phyloP scores from a whole-genome alignment of 2,329 filamentous ascomycete genomes.

The Fusarium denticulatum region DNA sequence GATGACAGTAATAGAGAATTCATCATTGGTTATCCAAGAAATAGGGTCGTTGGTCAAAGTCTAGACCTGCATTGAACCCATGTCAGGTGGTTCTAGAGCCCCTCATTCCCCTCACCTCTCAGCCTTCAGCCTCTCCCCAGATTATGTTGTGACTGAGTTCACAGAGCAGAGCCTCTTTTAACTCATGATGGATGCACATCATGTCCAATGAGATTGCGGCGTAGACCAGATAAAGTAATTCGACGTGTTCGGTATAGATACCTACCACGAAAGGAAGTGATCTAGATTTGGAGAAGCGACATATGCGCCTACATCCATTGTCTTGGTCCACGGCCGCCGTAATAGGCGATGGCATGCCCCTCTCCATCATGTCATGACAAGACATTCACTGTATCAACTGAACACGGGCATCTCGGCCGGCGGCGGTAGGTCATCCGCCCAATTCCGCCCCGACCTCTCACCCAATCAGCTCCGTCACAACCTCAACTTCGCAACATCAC shows the following conservation, averaged over 20 bases:
- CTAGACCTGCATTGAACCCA: conserved; percentile 27
- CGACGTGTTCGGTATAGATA: neutral
- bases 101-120: conserved; percentile 17
- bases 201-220: conserved; percentile 15
- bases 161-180: conserved; percentile 34
- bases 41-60: conserved; percentile 1
- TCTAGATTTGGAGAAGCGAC: conserved; percentile 3
- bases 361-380: conserved; percentile 24
- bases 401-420: conserved; percentile 11
- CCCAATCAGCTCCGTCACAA: conserved; percentile 6
- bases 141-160: conserved; percentile 22
- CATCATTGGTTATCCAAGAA: conserved; percentile 29
- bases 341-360: conserved; percentile 17
- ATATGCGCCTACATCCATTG: neutral
- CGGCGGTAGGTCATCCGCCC: conserved; percentile 31
- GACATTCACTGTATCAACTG: neutral
- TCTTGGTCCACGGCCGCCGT: neutral
- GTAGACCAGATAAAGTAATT: conserved; percentile 27
- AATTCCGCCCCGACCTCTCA: conserved; percentile 8
- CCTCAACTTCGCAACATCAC: conserved; percentile 25
- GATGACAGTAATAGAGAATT: conserved; percentile 25
- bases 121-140: conserved; percentile 24
- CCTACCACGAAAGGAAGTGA: neutral
- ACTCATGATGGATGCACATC: conserved; percentile 25
- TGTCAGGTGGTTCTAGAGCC: conserved; percentile 22